Conservation (phyloP, 768 basidiomycete genomes). For the Termitomyces sp. region DNA sequence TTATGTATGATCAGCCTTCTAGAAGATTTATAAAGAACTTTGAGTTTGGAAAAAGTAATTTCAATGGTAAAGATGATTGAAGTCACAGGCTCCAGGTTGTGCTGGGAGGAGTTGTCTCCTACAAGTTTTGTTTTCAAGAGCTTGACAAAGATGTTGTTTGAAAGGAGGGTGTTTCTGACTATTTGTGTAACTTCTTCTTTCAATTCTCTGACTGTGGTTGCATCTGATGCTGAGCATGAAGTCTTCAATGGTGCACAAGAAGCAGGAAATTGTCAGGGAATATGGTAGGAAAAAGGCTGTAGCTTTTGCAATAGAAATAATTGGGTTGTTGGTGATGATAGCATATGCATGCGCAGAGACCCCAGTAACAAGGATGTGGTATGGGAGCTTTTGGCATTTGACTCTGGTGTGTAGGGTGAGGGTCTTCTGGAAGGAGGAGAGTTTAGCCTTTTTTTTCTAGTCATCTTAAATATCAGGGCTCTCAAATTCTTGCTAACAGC, state of each 20-base stretch:
- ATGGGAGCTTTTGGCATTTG: neutral
- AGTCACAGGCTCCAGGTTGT: too few species aligned
- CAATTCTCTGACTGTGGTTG: too few species aligned
- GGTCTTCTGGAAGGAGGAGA: neutral
- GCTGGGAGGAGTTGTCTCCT: too few species aligned
- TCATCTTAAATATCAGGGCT: neutral
- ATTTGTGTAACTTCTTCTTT: too few species aligned
- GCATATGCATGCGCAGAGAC: neutral
- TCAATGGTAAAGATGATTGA: fast-evolving
- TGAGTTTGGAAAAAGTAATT: too few species aligned
- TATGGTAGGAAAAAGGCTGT: neutral
- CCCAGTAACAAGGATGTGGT: neutral
- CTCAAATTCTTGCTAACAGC: neutral
- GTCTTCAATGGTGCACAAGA: too few species aligned
- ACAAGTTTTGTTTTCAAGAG: neutral
- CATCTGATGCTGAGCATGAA: too few species aligned
- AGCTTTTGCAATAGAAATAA: neutral
- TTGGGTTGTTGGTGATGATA: neutral
- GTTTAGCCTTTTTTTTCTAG: neutral
- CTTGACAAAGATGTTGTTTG: fast-evolving
- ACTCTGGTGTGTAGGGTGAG: fast-evolving
- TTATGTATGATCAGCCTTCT: neutral
- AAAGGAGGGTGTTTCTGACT: fast-evolving
- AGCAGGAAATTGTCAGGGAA: too few species aligned
- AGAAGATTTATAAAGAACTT: neutral